Base-by-base conservation (phyloP, 2,329 filamentous ascomycete species). In the Fulvia fulva region DNA sequence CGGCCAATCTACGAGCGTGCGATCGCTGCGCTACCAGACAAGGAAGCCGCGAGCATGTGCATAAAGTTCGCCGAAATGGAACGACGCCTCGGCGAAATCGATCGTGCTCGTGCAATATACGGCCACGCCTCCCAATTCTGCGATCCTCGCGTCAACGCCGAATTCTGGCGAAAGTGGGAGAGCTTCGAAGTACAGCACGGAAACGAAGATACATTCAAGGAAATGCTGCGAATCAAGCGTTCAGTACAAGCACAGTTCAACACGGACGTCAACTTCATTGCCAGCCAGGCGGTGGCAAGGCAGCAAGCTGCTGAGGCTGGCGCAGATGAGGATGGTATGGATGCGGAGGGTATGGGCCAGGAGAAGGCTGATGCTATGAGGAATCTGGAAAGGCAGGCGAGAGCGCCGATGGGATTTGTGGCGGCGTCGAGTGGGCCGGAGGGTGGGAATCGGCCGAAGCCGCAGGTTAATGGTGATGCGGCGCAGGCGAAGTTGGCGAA, bases 61-160 rank as follows among this genome's bases (percentile, higher is more conserved):
- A 85, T 99, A 72, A 97, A 97, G 72, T 99, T 99, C 71, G 94
- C 94, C 1, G 91, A 97, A 69, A 96, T 96, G 91, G 91, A 97
- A 77, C 86, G 92, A 68, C 81, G 91, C 28, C 78, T 97, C 5
- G 92, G 92, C 62, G 91, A 97, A 72, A 95, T 99, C 72, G 94
- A 99, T 74, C 87, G 95, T 58, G 93, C 94, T 43, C 83, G 94
- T 67, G 92, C 93, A 7, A 97, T 99, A 66, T 99, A 96, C 71
- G 93, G 92, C 1, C 94, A 99, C 71, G 94, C 90, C 12, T 96
- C 90, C 45, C 94, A 99, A 73, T 99, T 97, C 76, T 96, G 91
- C 76, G 95, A 99, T 74, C 94, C 94, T 8, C 83, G 95, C 55
- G 96, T 91, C 14, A 91, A 90, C 66, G 87, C 89, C 7, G 86